These are phyloP conservation scores for Rickenella mellea DNA, from an alignment of 768 basidiomycete species.

Conservation along the genomic window DNA sequence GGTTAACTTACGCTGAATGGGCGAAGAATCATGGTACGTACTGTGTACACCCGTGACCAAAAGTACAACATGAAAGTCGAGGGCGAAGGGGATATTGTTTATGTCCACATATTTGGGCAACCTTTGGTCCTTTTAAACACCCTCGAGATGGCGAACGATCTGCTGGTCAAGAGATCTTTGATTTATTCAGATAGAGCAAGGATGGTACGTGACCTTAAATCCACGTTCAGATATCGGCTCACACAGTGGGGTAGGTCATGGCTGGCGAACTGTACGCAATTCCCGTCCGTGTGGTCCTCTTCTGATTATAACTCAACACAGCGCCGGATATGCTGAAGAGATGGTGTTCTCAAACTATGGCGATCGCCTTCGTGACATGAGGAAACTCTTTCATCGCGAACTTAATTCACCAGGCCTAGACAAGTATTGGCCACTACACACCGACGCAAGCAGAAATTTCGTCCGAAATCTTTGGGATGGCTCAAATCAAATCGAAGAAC, in stretches of 20 bases:
- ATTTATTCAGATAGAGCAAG: constrained; percentile 70
- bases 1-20: constrained; percentile 45
- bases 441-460: too few species aligned
- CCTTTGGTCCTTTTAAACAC: constrained; percentile 61
- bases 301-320: too few species aligned
- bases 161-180: constrained; percentile 60
- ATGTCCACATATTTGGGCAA: constrained; percentile 57
- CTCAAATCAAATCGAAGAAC: too few species aligned
- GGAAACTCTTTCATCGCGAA: constrained; percentile 60
- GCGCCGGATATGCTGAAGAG: too few species aligned
- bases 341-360: constrained; percentile 65
- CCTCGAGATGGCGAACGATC: constrained; percentile 45
- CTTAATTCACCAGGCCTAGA: too few species aligned
- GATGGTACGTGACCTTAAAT: too few species aligned
- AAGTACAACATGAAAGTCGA: too few species aligned
- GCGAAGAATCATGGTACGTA: constrained; percentile 46
- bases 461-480: too few species aligned
- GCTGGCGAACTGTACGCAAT: constrained; percentile 53
- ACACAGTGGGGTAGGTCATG: too few species aligned
- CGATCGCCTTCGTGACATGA: constrained; percentile 52
- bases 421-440: too few species aligned
- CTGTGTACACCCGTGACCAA: too few species aligned
- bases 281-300: constrained; percentile 1
- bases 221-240: too few species aligned
- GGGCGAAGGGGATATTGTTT: constrained; percentile 53